Base-by-base conservation (phyloP, 2,329 filamentous ascomycete genomes). In the Aspergillus pseudoterreus region DNA sequence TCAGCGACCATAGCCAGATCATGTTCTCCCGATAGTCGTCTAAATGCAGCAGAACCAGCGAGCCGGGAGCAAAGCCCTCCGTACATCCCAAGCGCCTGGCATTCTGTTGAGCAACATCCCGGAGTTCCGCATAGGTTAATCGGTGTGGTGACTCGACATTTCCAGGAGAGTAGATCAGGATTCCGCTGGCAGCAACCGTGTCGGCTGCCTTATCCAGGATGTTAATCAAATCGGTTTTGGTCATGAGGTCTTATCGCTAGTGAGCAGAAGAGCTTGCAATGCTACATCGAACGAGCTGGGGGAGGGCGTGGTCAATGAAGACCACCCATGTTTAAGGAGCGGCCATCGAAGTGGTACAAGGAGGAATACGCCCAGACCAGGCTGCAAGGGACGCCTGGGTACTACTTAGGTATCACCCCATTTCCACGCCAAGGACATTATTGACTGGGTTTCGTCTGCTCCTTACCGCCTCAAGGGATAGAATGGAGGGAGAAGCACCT, bases 1-100 rank as follows among this genome's bases (percentile, higher is more conserved):
- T 52, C 1, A 65, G 58, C 5, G 71, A 58, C 73, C 73, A 76
- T 45, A 75, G 70, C 72, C 71, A 76, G 5, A 65, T 45, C 4
- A 75, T 66, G 21, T 59, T 65, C 17, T 75, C 67, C 21, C 59
- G 21, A 35, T 75, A 67, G 14, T 62, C 59, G 15, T 73, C 61
- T 21, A 74, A 68, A 53, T 74, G 68, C 17, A 42, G 19, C n/a
- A 42, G 39, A 6, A 42, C 39, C 14, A 42, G n/a, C 11, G 39
- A 42, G 11, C 39, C 39, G 4, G 14, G 39, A 2, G n/a, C 4
- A 17, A 42, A 42, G 4, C 15, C 39, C 39, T 22, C 17, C 11
- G 5, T 17, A 1, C 39, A 42, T 42, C 39, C 17, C 15, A 22
- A 22, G 5, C 9, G 39, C 39, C 19, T 17, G 39, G n/a, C 39